Conservation (phyloP, 768 basidiomycete species). For the Boletales sp. region DNA sequence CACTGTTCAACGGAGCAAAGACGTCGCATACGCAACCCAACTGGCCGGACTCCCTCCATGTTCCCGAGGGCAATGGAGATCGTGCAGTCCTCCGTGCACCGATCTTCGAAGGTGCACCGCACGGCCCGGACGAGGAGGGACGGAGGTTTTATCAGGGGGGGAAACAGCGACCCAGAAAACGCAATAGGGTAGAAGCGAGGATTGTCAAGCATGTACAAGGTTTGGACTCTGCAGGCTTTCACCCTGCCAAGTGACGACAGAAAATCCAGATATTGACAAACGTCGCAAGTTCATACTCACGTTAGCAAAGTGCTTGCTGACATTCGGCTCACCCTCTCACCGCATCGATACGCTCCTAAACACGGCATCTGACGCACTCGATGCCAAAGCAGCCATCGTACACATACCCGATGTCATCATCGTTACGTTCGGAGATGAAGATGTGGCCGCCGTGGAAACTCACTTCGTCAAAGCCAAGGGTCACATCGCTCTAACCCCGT, state of each 20-base stretch:
- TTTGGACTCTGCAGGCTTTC: slow-evolving; percentile 10
- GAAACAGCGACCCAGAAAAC: slow-evolving; percentile 27
- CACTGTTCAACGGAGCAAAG: slow-evolving; percentile 24
- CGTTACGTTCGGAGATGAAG: slow-evolving; percentile 76
- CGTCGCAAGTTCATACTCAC: slow-evolving; percentile 76
- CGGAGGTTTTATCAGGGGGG: slow-evolving; percentile 30
- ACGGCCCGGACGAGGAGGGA: slow-evolving; percentile 14
- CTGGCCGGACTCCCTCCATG: slow-evolving; percentile 20
- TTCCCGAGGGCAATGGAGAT: slow-evolving; percentile 15
- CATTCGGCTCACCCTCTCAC: slow-evolving; percentile 94
- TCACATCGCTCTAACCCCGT: slow-evolving; percentile 74
- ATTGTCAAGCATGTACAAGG: slow-evolving; percentile 49
- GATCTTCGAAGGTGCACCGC: background rate
- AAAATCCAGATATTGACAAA: slow-evolving; percentile 38
- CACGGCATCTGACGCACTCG: slow-evolving; percentile 74
- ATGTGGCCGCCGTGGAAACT: slow-evolving; percentile 70
- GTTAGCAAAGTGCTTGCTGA: slow-evolving; percentile 82
- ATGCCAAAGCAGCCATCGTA: slow-evolving; percentile 79
- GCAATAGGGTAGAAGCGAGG: slow-evolving; percentile 31
- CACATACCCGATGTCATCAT: slow-evolving; percentile 79
- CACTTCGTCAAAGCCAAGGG: slow-evolving; percentile 83
- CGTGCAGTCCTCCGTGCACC: slow-evolving; percentile 12
- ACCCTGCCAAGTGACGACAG: background rate
- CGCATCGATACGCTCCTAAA: slow-evolving; percentile 86
- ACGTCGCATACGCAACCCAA: slow-evolving; percentile 21